These are phyloP conservation scores for Camellia oleifera DNA, from an alignment of 179 eudicot genomes.

Conservation along the genomic window DNA sequence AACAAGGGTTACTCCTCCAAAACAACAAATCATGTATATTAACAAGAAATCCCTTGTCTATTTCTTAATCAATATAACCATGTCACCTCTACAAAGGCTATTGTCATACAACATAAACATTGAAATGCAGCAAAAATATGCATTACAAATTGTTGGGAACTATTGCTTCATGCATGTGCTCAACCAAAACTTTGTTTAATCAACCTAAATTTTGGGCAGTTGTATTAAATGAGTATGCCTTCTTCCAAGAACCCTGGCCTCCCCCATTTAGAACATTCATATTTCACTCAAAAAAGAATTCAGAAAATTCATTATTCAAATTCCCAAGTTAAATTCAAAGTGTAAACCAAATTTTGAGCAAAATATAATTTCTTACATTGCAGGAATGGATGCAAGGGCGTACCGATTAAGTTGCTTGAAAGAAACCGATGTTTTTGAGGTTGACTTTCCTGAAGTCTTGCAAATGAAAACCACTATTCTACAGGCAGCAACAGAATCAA, in stretches of 20 bases:
- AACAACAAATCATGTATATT: background rate
- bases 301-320: background rate
- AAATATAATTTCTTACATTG: constrained; percentile 15
- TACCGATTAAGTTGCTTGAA: constrained; percentile 71
- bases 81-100: background rate
- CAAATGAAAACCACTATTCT: constrained; percentile 72
- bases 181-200: background rate
- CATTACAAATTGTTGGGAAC: background rate
- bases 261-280: background rate
- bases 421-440: constrained; percentile 70
- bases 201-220: background rate
- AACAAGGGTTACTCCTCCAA: background rate
- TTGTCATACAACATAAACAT: background rate
- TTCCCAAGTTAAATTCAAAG: background rate
- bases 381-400: constrained; percentile 97
- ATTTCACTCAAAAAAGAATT: background rate
- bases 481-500: constrained; percentile 56
- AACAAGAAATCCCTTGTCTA: background rate
- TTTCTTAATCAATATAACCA: background rate
- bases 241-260: constrained; percentile 4
- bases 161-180: background rate
- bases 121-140: background rate
- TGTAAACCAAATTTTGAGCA: constrained; percentile 2
- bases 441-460: constrained; percentile 81
- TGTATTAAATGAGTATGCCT: background rate